These are phyloP conservation scores for Candida labiduridarum DNA, from an alignment of 1,139 yeast species.

Conservation along the genomic window DNA sequence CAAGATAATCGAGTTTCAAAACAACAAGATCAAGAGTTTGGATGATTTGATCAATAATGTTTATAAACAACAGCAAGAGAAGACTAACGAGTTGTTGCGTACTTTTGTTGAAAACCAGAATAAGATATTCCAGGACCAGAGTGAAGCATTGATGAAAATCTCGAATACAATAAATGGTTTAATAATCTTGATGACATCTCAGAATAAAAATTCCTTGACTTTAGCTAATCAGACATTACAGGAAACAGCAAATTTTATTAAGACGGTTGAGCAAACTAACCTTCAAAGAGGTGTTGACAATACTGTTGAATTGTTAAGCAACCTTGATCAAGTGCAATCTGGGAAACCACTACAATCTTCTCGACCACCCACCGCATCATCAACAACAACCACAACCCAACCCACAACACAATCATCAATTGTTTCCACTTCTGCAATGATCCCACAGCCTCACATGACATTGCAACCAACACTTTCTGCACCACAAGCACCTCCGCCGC, in stretches of 20 bases:
- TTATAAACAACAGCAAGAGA: constrained; percentile 19
- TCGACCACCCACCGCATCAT: constrained; percentile 7
- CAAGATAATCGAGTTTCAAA: constrained; percentile 18
- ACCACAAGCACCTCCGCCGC: background rate
- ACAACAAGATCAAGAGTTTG: constrained; percentile 16
- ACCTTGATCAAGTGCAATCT: constrained; percentile 15
- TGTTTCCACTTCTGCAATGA: background rate
- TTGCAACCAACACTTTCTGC: background rate
- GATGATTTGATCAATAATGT: constrained; percentile 21
- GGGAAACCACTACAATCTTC: background rate
- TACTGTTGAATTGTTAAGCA: constrained; percentile 21
- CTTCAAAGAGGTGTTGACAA: constrained; percentile 21
- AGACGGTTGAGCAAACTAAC: constrained; percentile 16
- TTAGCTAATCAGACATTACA: constrained; percentile 23
- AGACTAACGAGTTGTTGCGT: constrained; percentile 17
- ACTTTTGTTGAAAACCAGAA: constrained; percentile 23
- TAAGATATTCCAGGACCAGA: constrained; percentile 22
- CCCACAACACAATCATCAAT: constrained; percentile 1
- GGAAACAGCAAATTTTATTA: constrained; percentile 20
- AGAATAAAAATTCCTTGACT: constrained; percentile 19
- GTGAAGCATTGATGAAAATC: constrained; percentile 23
- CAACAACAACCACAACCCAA: constrained; percentile 4
- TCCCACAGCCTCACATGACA: background rate
- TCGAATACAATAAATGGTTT: constrained; percentile 24
- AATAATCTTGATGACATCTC: constrained; percentile 21